Evolutionary conservation across 1,139 yeast genomes (phyloP).

Genomic region (Candida anutae): DNA sequence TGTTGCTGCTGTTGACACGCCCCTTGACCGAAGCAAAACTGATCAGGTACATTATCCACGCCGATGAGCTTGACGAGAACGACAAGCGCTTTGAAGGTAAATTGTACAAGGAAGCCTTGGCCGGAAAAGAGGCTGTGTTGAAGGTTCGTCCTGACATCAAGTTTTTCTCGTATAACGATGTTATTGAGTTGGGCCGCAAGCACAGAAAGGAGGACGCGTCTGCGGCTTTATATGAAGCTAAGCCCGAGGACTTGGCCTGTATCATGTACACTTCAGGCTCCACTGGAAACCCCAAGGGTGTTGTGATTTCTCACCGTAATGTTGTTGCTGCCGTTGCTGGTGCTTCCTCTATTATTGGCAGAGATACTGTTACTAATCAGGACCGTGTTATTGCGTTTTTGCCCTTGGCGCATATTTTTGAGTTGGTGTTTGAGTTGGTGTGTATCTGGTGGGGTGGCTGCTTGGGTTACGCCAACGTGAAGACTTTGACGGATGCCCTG

Average conservation of each 20-base stretch:
- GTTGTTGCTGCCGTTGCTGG: constrained; percentile 83
- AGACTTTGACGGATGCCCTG: constrained; percentile 79
- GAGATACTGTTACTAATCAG: constrained; percentile 39
- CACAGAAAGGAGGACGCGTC: constrained; percentile 29
- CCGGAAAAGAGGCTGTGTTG: constrained; percentile 50
- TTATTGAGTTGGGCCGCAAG: constrained; percentile 63
- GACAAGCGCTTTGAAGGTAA: constrained; percentile 63
- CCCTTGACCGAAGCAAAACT: constrained; percentile 63
- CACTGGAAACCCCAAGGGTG: constrained; percentile 98
- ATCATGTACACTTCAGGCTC: constrained; percentile 99
- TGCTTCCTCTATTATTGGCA: constrained; percentile 55
- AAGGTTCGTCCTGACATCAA: constrained; percentile 70
- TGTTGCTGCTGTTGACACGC: constrained; percentile 56
- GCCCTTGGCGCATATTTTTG: constrained; percentile 95
- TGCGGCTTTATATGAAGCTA: constrained; percentile 10
- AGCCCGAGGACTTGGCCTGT: constrained; percentile 73
- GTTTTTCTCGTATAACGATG: constrained; percentile 59
- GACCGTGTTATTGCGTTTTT: constrained; percentile 82
- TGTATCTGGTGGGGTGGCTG: constrained; percentile 85
- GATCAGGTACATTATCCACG: constrained; percentile 64
- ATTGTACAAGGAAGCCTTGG: constrained; percentile 45
- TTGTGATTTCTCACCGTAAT: constrained; percentile 71
- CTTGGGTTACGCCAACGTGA: constrained; percentile 87
- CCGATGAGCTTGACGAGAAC: constrained; percentile 50
- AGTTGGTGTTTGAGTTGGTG: constrained; percentile 76